Conservation (phyloP, 495 filamentous ascomycete genomes). For the Neurospora sp. region DNA sequence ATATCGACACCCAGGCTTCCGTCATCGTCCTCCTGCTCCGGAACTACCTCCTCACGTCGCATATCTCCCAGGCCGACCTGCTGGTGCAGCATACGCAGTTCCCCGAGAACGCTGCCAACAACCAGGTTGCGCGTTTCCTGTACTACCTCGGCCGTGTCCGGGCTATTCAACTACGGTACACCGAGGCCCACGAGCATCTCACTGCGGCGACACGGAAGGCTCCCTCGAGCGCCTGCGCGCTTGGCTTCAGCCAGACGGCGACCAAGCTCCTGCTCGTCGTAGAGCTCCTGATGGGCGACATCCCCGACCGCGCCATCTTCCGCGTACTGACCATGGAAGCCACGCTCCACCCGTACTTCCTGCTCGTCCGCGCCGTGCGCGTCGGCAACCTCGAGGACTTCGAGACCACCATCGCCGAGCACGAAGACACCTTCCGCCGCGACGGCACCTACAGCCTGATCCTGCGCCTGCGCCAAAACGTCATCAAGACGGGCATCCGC, state of each 20-base stretch:
- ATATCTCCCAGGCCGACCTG: constrained; percentile 93
- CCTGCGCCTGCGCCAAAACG: constrained; percentile 88
- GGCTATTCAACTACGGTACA: constrained; percentile 91
- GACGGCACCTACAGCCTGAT: constrained; percentile 96
- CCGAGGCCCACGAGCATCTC: constrained; percentile 90
- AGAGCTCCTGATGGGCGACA: constrained; percentile 96
- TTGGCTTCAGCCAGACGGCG: constrained; percentile 90
- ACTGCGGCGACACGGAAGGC: constrained; percentile 89
- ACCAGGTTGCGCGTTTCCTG: constrained; percentile 91
- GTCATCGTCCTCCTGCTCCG: constrained; percentile 90
- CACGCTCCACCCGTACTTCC: constrained; percentile 81
- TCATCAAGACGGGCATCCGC: constrained; percentile 97
- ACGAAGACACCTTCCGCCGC: constrained; percentile 75
- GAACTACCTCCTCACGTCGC: constrained; percentile 91
- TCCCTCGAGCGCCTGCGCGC: constrained; percentile 75
- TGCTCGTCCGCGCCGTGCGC: constrained; percentile 87
- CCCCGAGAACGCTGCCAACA: constrained; percentile 85
- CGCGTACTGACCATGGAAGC: constrained; percentile 75
- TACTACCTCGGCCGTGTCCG: constrained; percentile 95
- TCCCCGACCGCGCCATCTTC: constrained; percentile 90
- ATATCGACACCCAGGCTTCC: constrained; percentile 89
- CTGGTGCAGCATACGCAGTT: constrained; percentile 92
- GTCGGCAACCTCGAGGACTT: constrained; percentile 92
- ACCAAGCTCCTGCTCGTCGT: constrained; percentile 92
- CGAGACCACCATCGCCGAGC: constrained; percentile 65